Base-by-base conservation (phyloP, 139 green algal species). In the Yamagishiella unicocca region DNA sequence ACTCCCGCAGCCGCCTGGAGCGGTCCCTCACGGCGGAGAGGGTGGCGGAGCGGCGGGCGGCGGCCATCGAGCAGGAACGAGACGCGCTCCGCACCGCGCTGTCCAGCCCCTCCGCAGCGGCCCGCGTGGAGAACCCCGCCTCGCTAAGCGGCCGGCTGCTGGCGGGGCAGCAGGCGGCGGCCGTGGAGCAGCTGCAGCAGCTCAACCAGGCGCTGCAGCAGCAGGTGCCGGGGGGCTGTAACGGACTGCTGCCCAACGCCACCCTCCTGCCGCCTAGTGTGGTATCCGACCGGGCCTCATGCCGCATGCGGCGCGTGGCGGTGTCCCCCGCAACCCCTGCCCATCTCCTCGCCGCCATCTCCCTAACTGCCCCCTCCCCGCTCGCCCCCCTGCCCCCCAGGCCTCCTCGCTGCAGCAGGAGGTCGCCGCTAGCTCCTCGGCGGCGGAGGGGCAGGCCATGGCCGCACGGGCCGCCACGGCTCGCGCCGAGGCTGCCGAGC, bases 401-500 rank as follows among this genome's bases (percentile, higher is more conserved):
- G 64, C 40, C 4, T 83, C 75, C 2, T 58, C 85, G 0, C 61
- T 66, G 24, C 67, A 87, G 46, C 45, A 35, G 6, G 75, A 77
- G 68, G 80, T 45, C 1, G 90, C 89, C 1, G 66, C 73, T 37
- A 55, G 67, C 12, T 67, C 80, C 43, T 58, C 73, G 19, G 73
- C 84, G 12, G 84, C 84, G 25, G 77, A 81, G 45, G 79, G 82
- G 50, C 74, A 87, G 29, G 76, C 29, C 6, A 54, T 78, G 29
- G 81, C 85, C 0, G 42, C 73, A 4, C 61, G 43, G 5, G 45
- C 84, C n/a, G 72, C 73, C 58, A 61, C 74, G 8, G 2, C 84
- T 22, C 84, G 74, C 42, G 74, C 84, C n/a, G 64, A 80, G 40
- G 80, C 64, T 58, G 88, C 88, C 0, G 55, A 93, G 67, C 31